Conservation (phyloP, 192 early-diverging fungal species). For the Coemansia sp. region DNA sequence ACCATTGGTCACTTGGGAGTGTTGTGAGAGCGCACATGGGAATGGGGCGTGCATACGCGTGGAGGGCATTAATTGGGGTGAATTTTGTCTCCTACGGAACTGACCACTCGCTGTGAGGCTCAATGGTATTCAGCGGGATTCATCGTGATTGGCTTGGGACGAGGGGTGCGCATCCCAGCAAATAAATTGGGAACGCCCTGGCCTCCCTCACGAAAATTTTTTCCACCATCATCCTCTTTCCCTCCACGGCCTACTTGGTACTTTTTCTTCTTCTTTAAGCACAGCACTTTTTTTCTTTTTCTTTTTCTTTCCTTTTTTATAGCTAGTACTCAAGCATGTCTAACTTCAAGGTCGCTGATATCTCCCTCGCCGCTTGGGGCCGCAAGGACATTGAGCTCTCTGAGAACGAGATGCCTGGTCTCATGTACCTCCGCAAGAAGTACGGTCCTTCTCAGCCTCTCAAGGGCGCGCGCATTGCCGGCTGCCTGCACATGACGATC, state of each 20-base stretch:
- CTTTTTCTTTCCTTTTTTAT: conserved; percentile 7
- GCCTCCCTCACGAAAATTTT: conserved; percentile 7
- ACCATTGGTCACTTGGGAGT: conserved; percentile 1
- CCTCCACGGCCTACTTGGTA: background rate
- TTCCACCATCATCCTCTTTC: background rate
- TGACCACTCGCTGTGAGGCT: conserved; percentile 3
- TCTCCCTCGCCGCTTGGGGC: conserved; percentile 92
- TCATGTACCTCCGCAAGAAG: conserved; percentile 91
- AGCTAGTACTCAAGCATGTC: conserved; percentile 28
- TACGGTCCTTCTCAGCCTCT: conserved; percentile 89
- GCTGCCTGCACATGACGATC: conserved; percentile 99
- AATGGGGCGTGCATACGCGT: background rate
- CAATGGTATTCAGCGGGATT: background rate
- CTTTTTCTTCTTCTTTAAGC: conserved; percentile 12
- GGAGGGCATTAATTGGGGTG: background rate
- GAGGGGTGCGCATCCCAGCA: background rate
- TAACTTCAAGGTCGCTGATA: conserved; percentile 75
- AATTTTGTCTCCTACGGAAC: background rate
- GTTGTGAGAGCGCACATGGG: background rate
- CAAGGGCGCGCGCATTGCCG: conserved; percentile 93
- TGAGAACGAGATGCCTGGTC: conserved; percentile 99
- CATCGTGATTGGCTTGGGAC: conserved; percentile 3
- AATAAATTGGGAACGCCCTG: conserved; percentile 1
- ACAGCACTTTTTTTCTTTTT: conserved; percentile 11
- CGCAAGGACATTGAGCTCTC: conserved; percentile 95